These are phyloP conservation scores for Penicillium concentricum DNA, from an alignment of 2,329 filamentous ascomycete genomes.

Conservation along the genomic window DNA sequence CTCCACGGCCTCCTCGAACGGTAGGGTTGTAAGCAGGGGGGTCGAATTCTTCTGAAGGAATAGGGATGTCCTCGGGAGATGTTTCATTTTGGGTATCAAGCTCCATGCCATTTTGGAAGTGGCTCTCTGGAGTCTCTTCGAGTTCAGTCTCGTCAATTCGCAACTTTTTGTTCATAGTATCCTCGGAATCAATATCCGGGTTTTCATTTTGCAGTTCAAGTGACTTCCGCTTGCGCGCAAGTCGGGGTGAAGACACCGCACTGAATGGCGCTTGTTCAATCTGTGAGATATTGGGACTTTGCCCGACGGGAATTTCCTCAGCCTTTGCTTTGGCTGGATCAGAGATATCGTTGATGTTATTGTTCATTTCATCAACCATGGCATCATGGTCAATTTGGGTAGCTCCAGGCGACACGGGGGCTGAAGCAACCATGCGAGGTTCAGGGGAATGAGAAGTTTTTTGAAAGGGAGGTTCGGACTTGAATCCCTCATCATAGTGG, in stretches of 20 bases:
- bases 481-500: conserved; percentile 11
- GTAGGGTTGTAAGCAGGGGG: background rate
- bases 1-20: conserved; percentile 16
- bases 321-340: conserved; percentile 1
- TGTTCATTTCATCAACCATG: background rate
- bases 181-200: conserved; percentile 14
- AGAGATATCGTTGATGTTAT: background rate
- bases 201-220: conserved; percentile 21
- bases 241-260: conserved; percentile 10
- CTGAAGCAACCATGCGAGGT: conserved; percentile 11
- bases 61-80: conserved; percentile 14
- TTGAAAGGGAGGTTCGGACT: conserved; percentile 12
- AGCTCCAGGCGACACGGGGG: conserved; percentile 11
- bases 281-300: background rate
- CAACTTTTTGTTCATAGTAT: conserved; percentile 27
- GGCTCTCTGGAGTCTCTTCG: conserved; percentile 21
- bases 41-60: conserved; percentile 3
- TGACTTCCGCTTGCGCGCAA: conserved; percentile 30
- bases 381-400: conserved; percentile 5
- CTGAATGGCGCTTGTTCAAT: background rate
- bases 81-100: conserved; percentile 20
- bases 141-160: conserved; percentile 32
- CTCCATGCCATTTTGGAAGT: conserved; percentile 24
- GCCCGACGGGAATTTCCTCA: background rate
- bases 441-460: conserved; percentile 16